Evolutionary conservation across 805 yeast species (phyloP).

Genomic region (Wickerhamomyces rabaulensis): DNA sequence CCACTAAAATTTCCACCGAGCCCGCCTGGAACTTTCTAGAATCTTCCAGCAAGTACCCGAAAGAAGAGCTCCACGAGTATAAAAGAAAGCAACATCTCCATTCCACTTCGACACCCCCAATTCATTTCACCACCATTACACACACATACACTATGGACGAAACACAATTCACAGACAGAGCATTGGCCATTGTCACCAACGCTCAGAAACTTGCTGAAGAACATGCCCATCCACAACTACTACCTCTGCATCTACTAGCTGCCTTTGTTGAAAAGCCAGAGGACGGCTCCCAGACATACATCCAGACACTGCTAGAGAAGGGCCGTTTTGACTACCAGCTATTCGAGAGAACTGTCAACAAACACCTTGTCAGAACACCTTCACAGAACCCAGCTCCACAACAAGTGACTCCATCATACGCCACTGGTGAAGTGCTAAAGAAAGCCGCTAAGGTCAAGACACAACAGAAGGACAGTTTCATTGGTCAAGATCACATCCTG

Average conservation of each 20-base stretch:
- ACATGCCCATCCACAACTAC: constrained; percentile 74
- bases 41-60: not conserved
- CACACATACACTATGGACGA: constrained; percentile 31
- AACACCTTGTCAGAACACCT: constrained; percentile 77
- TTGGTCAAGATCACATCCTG: constrained; percentile 92
- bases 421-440: constrained; percentile 70
- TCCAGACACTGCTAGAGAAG: constrained; percentile 78
- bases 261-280: constrained; percentile 70
- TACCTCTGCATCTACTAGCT: constrained; percentile 87
- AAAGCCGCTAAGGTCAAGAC: constrained; percentile 73
- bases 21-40: not conserved
- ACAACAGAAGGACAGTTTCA: constrained; percentile 84
- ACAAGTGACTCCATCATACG: constrained; percentile 68
- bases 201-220: constrained; percentile 83
- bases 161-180: constrained; percentile 90
- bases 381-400: constrained; percentile 87
- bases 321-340: constrained; percentile 84
- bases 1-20: not conserved
- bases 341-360: constrained; percentile 77
- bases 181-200: constrained; percentile 70
- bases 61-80: not conserved
- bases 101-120: not conserved
- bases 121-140: not conserved
- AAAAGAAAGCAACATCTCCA: not conserved
- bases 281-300: constrained; percentile 55